Conservation (phyloP, 257 asterid species). For the Voacanga thouarsii region DNA sequence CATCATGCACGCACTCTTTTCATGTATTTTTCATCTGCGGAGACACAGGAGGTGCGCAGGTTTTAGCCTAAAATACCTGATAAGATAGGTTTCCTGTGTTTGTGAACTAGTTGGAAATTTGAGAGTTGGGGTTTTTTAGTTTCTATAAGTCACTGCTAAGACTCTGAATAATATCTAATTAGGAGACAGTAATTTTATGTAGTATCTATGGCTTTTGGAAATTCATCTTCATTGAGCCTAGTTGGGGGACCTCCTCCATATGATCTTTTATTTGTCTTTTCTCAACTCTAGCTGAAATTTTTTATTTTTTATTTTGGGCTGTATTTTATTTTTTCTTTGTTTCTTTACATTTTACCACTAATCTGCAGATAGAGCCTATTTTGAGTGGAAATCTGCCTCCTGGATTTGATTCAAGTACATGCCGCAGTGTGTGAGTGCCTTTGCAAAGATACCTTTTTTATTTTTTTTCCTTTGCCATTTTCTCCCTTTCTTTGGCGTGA, state of each 20-base stretch:
- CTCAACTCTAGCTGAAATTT: background rate
- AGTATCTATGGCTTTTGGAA: background rate
- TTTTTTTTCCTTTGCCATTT: conserved; percentile 7
- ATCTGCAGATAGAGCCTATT: conserved; percentile 82
- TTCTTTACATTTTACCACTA: conserved; percentile 18
- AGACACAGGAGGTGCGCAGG: background rate
- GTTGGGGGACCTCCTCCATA: background rate
- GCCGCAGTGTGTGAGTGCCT: conserved; percentile 91
- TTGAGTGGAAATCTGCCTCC: conserved; percentile 88
- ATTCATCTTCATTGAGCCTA: background rate
- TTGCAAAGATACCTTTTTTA: conserved; percentile 4
- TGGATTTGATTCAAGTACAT: conserved; percentile 78
- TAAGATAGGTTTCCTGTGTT: background rate
- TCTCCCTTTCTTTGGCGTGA: background rate
- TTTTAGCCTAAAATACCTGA: background rate
- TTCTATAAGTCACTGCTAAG: background rate
- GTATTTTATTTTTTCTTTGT: conserved; percentile 6
- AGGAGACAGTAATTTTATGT: background rate
- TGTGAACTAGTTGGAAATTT: background rate
- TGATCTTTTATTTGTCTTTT: background rate
- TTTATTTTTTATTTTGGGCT: background rate
- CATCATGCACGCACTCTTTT: background rate
- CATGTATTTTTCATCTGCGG: background rate
- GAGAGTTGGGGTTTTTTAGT: background rate
- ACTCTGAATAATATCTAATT: background rate